Conservation (phyloP, 169 alveolate species). For the Eimeria sp. region DNA sequence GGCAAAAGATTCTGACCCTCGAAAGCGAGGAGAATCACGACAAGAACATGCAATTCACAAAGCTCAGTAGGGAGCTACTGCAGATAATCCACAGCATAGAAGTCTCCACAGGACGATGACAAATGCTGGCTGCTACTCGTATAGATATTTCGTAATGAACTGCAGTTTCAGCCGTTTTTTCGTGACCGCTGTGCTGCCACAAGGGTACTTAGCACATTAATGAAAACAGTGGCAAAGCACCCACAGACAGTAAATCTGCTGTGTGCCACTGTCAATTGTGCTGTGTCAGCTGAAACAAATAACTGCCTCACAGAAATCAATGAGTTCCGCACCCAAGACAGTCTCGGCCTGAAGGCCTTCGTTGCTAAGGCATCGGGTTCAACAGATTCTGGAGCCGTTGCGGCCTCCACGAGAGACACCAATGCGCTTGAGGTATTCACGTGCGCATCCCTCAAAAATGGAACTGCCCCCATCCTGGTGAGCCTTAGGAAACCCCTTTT, state of each 20-base stretch:
- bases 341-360: constrained; percentile 15
- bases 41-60: no score
- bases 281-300: not conserved
- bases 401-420: not conserved
- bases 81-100: not conserved
- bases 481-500: not conserved
- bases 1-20: constrained; percentile 12
- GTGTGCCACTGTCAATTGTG: not conserved
- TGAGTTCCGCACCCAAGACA: constrained; percentile 38
- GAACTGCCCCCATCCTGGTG: not conserved
- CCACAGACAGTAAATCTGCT: not conserved
- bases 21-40: not conserved
- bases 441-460: constrained; percentile 10
- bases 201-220: not conserved
- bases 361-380: not conserved
- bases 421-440: not conserved
- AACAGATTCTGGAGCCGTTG: not conserved
- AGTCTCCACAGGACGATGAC: no score
- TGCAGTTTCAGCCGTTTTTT: no score
- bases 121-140: no score
- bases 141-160: no score
- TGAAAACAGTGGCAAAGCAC: not conserved
- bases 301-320: constrained; percentile 59
- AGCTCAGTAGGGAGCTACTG: not conserved
- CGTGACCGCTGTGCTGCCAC: not conserved